A percentile compares a stretch with the other conserved stretches of the same genome.
These are phyloP conservation scores for Kodamaea alishanica DNA, from an alignment of 1,139 yeast genomes.

Conservation along the genomic window DNA sequence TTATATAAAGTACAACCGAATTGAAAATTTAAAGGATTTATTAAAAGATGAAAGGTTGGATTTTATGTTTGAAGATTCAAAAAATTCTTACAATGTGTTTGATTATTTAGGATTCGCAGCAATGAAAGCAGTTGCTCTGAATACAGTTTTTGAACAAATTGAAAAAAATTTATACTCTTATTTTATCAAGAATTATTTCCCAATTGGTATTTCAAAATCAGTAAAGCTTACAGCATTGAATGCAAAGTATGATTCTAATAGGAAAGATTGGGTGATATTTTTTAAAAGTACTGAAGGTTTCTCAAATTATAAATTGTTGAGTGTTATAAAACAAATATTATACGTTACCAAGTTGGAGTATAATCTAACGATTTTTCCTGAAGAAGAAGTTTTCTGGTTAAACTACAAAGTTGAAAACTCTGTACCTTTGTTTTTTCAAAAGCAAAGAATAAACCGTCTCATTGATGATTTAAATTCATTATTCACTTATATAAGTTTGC, in stretches of 20 bases:
- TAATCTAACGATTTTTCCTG: conserved; percentile 39
- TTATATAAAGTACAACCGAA: conserved; percentile 65
- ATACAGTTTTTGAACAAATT: conserved; percentile 32
- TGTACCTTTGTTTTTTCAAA: conserved; percentile 33
- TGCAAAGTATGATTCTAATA: conserved; percentile 32
- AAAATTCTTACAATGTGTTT: conserved; percentile 41
- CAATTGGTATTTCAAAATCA: conserved; percentile 1
- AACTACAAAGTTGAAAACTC: conserved; percentile 29
- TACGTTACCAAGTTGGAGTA: conserved; percentile 31
- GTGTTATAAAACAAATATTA: conserved; percentile 36
- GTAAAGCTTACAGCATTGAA: conserved; percentile 27
- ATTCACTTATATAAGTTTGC: conserved; percentile 35
- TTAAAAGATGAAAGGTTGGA: conserved; percentile 44
- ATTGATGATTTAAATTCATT: conserved; percentile 48
- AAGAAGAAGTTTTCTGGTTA: conserved; percentile 33
- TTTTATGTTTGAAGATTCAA: conserved; percentile 41
- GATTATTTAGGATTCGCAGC: conserved; percentile 40
- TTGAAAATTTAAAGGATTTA: conserved; percentile 52
- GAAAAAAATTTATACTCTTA: conserved; percentile 43
- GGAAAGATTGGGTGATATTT: conserved; percentile 35
- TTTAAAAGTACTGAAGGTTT: conserved; percentile 17
- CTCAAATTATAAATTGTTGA: conserved; percentile 31
- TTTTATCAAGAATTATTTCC: conserved; percentile 22
- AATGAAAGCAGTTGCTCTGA: conserved; percentile 25
- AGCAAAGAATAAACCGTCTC: conserved; percentile 43